Conservation (phyloP, 225 moss, liverwort and hornwort genomes). For the Straminergon stramineum region DNA sequence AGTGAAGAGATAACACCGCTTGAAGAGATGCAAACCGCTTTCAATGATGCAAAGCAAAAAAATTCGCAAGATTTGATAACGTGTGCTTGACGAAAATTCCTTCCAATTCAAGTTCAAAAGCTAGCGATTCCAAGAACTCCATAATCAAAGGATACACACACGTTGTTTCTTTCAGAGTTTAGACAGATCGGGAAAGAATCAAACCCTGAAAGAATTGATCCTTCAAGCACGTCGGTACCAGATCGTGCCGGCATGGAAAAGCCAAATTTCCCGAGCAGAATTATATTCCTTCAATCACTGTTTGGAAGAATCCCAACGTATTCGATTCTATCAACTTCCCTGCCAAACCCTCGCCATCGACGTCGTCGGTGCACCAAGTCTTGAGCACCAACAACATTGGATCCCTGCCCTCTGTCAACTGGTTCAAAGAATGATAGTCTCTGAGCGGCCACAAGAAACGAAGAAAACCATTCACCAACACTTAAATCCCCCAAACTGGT, state of each 20-base stretch:
- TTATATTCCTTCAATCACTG: neutral
- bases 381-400: neutral
- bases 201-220: neutral
- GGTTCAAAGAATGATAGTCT: neutral
- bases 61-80: neutral
- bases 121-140: neutral
- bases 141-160: neutral
- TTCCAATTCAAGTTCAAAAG: neutral
- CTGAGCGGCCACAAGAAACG: neutral
- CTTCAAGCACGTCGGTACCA: neutral
- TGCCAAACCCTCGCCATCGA: neutral
- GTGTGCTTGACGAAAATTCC: neutral
- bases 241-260: neutral
- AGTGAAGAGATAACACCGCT: neutral
- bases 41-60: neutral
- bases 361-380: neutral
- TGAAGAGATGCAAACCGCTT: neutral
- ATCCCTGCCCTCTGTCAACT: neutral
- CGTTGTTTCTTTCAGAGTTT: neutral
- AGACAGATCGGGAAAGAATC: neutral
- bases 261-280: neutral
- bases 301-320: neutral
- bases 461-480: neutral
- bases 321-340: neutral
- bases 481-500: neutral